phyloP scores from a whole-genome alignment of 1,139 yeast species.

The Casaregolazyma lundiana region DNA sequence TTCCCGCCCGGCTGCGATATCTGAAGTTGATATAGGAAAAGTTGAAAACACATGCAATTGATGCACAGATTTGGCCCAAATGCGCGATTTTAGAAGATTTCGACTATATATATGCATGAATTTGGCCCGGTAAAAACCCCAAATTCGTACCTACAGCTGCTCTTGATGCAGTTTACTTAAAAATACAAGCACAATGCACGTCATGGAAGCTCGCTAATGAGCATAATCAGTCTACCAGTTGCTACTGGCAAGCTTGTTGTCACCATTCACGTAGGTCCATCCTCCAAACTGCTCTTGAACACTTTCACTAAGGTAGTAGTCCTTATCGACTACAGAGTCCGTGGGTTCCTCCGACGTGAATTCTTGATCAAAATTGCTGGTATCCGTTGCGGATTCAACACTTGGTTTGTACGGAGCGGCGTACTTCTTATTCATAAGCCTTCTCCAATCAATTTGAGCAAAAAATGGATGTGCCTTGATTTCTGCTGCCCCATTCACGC shows the following conservation, averaged over 20 bases:
- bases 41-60: no score
- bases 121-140: no score
- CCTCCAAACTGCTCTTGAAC: constrained; percentile 98
- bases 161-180: not conserved
- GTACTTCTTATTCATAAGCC: constrained; percentile 78
- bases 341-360: constrained; percentile 91
- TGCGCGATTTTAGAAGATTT: no score
- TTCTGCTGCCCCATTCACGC: constrained; percentile 74
- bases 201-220: no score
- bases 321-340: constrained; percentile 91
- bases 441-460: constrained; percentile 86
- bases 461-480: constrained; percentile 85
- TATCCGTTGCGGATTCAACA: constrained; percentile 80
- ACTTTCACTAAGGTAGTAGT: constrained; percentile 55
- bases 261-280: constrained; percentile 80
- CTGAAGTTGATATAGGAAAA: no score
- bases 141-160: no score
- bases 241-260: constrained; percentile 24
- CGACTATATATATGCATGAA: no score
- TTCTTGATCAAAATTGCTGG: constrained; percentile 88
- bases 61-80: no score
- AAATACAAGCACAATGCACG: no score
- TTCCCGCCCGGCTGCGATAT: no score
- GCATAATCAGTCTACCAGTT: constrained; percentile 17
- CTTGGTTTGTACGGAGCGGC: constrained; percentile 96